A percentile compares a stretch with the other conserved stretches of the same genome.
Conservation (phyloP, 1,139 yeast species). For the Yamadazyma epiphylla region DNA sequence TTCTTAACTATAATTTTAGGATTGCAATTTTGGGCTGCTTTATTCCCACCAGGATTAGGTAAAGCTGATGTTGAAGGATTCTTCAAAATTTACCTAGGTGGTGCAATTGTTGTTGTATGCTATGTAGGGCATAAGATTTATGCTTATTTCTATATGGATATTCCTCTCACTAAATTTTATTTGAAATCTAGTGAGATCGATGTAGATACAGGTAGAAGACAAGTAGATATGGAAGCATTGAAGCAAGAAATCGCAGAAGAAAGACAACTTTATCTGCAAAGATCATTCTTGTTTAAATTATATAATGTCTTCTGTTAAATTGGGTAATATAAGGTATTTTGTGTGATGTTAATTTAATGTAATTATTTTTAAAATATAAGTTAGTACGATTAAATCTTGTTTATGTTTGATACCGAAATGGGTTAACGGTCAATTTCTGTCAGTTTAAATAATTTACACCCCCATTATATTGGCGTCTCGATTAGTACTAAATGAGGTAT, state of each 20-base stretch:
- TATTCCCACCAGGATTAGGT: slow-evolving; percentile 32
- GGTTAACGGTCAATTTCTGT: no score
- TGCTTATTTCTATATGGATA: slow-evolving; percentile 17
- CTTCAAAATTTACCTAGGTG: slow-evolving; percentile 31
- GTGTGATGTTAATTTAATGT: no score
- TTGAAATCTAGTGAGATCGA: slow-evolving; percentile 34
- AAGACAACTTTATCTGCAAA: slow-evolving; percentile 15
- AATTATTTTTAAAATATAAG: no score
- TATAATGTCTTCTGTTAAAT: slow-evolving; percentile 20
- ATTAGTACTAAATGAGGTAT: no score
- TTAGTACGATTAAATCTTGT: no score
- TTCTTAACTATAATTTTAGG: slow-evolving; percentile 22
- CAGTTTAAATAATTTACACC: no score
- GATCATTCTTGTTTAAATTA: slow-evolving; percentile 21
- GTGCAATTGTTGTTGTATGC: slow-evolving; percentile 22
- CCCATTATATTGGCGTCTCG: no score
- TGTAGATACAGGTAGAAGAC: slow-evolving; percentile 41
- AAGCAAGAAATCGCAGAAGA: slow-evolving; percentile 38
- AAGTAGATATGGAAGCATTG: slow-evolving; percentile 33
- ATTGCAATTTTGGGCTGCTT: slow-evolving; percentile 38
- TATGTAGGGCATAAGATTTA: slow-evolving; percentile 34
- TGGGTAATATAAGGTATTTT: no score
- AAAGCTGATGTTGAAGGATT: slow-evolving; percentile 27
- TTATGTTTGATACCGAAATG: no score
- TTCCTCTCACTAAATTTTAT: slow-evolving; percentile 27